Conservation (phyloP, 768 basidiomycete species). For the Kwoniella newhampshirensis region DNA sequence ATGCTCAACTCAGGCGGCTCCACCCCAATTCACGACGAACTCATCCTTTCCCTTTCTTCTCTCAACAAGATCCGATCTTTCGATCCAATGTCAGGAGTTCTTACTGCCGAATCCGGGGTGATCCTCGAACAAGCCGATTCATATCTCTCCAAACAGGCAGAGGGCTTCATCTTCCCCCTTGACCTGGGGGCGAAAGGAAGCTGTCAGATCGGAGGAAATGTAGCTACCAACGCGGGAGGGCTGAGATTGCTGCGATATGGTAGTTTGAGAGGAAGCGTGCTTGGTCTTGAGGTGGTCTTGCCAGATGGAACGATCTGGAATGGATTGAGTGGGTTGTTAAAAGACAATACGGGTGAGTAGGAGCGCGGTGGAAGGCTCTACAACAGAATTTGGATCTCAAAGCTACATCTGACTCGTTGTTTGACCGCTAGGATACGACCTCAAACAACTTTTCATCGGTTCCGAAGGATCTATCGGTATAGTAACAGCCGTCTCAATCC, state of each 20-base stretch:
- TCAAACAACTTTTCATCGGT: slow-evolving; percentile 99
- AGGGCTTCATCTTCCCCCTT: slow-evolving; percentile 89
- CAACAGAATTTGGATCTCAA: too few relatives aligned
- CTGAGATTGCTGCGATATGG: slow-evolving; percentile 95
- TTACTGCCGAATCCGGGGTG: slow-evolving; percentile 92
- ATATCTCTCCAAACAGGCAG: slow-evolving; percentile 60
- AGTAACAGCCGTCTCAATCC: slow-evolving; percentile 89
- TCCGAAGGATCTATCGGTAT: slow-evolving; percentile 94
- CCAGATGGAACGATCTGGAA: slow-evolving; percentile 90
- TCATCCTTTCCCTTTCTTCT: slow-evolving; percentile 78
- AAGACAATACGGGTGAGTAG: slow-evolving; percentile 87
- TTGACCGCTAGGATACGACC: slow-evolving; percentile 77
- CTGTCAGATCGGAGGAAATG: slow-evolving; percentile 96
- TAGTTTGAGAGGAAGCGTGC: slow-evolving; percentile 86
- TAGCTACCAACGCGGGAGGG: slow-evolving; percentile 97
- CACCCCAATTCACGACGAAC: slow-evolving; percentile 80
- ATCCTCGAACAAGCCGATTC: slow-evolving; percentile 86
- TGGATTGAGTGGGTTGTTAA: slow-evolving; percentile 77
- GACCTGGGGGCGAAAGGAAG: slow-evolving; percentile 95
- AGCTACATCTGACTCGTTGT: too few relatives aligned
- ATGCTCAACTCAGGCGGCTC: slow-evolving; percentile 63
- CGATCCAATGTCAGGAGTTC: slow-evolving; percentile 63
- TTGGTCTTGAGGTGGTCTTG: slow-evolving; percentile 96
- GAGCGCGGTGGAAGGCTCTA: background rate
- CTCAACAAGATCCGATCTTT: slow-evolving; percentile 63